These are phyloP conservation scores for Chrysanthemum makinoi DNA, from an alignment of 129 eudicot species.

Conservation along the genomic window DNA sequence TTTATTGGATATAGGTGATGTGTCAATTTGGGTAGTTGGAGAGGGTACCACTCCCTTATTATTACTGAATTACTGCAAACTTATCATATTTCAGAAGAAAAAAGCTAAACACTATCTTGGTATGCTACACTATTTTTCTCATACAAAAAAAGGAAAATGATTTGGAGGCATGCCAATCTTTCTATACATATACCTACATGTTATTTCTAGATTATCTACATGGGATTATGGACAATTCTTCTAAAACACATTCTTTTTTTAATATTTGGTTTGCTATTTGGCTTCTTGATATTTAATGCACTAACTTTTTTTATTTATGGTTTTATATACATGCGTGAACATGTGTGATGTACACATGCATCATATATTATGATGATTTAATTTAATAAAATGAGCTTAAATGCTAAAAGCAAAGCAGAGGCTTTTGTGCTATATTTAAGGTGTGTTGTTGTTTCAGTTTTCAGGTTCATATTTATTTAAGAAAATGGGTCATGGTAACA, in stretches of 20 bases:
- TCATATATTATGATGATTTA: slow-evolving; percentile 6
- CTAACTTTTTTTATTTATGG: slow-evolving; percentile 7
- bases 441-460: slow-evolving; percentile 6
- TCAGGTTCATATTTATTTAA: background rate
- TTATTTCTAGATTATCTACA: slow-evolving; percentile 5
- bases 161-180: too few species aligned
- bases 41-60: too few species aligned
- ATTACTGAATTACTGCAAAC: slow-evolving; percentile 15
- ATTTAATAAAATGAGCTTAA: background rate
- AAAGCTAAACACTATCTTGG: slow-evolving; percentile 8
- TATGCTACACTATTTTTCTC: slow-evolving; percentile 9
- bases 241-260: background rate
- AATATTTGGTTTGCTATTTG: background rate
- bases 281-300: background rate
- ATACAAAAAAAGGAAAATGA: background rate
- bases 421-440: slow-evolving; percentile 16
- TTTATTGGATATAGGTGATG: too few species aligned
- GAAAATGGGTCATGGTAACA: slow-evolving; percentile 38
- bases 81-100: slow-evolving; percentile 3
- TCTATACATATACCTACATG: too few species aligned
- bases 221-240: slow-evolving; percentile 17
- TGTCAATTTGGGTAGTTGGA: too few species aligned
- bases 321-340: slow-evolving; percentile 14
- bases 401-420: slow-evolving; percentile 12
- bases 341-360: background rate